These are phyloP conservation scores for Penicillium olsonii DNA, from an alignment of 2,329 filamentous ascomycete species.

Conservation along the genomic window DNA sequence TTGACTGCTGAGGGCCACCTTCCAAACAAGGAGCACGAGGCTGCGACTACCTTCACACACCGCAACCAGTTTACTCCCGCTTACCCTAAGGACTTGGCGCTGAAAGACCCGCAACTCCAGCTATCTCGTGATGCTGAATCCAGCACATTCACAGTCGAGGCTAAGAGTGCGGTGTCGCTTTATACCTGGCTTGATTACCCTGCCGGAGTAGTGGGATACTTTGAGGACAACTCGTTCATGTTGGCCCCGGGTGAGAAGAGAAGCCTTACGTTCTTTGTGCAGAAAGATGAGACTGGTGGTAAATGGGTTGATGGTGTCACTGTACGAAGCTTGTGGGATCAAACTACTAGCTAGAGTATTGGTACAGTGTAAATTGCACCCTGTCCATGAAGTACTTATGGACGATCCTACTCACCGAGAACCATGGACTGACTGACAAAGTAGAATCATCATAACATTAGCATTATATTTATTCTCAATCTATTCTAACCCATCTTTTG, in stretches of 20 bases:
- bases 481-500: background rate
- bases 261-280: slow-evolving; percentile 48
- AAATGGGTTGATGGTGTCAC: slow-evolving; percentile 51
- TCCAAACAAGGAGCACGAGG: slow-evolving; percentile 47
- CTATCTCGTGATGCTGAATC: slow-evolving; percentile 35
- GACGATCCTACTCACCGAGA: too few relatives aligned
- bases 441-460: too few relatives aligned
- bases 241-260: slow-evolving; percentile 49
- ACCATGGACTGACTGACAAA: too few relatives aligned
- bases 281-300: slow-evolving; percentile 47
- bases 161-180: slow-evolving; percentile 51
- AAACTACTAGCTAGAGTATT: slow-evolving; percentile 20
- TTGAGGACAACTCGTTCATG: slow-evolving; percentile 57
- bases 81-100: slow-evolving; percentile 46
- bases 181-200: slow-evolving; percentile 61
- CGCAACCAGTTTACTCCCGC: slow-evolving; percentile 54
- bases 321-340: slow-evolving; percentile 57
- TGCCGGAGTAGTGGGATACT: slow-evolving; percentile 50
- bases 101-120: slow-evolving; percentile 53
- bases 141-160: slow-evolving; percentile 49
- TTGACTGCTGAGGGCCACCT: slow-evolving; percentile 48
- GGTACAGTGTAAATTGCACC: background rate
- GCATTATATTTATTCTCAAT: background rate
- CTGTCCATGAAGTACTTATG: too few relatives aligned
- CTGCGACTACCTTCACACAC: slow-evolving; percentile 46